These are phyloP conservation scores for Huntiella moniliformis DNA, from an alignment of 2,329 filamentous ascomycete genomes.

Conservation along the genomic window DNA sequence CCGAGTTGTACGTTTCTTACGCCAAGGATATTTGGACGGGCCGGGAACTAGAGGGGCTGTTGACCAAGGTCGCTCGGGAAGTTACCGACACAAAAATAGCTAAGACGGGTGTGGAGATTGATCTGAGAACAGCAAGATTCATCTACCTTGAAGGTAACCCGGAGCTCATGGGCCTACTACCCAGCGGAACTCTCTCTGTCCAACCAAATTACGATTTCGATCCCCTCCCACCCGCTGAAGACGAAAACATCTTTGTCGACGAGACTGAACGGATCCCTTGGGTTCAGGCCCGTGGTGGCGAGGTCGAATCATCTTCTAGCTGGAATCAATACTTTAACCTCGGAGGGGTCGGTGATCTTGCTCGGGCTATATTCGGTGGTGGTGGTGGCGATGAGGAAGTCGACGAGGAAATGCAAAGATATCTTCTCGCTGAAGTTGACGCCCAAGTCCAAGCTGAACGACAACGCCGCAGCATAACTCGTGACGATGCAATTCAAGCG, in stretches of 20 bases:
- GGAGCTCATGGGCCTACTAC: conserved; percentile 49
- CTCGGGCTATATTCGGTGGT: conserved; percentile 9
- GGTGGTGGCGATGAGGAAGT: conserved; percentile 1
- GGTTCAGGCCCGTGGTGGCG: conserved; percentile 13
- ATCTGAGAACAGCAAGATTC: conserved; percentile 42
- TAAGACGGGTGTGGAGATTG: conserved; percentile 19
- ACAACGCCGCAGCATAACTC: too few species aligned
- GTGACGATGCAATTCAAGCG: too few species aligned
- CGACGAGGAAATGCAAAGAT: neutral
- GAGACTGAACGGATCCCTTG: conserved; percentile 25
- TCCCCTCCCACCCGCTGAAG: conserved; percentile 52
- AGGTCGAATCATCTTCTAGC: conserved; percentile 15
- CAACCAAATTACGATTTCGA: conserved; percentile 61
- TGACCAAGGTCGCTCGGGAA: conserved; percentile 33
- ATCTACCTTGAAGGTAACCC: conserved; percentile 62
- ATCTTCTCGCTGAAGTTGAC: neutral
- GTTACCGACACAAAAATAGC: neutral
- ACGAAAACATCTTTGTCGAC: conserved; percentile 32
- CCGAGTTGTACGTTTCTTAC: conserved; percentile 55
- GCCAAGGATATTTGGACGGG: conserved; percentile 78
- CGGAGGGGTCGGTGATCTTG: conserved; percentile 6
- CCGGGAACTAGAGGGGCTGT: conserved; percentile 45
- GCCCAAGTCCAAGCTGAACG: too few species aligned
- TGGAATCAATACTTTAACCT: conserved; percentile 1
- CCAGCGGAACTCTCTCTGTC: conserved; percentile 41